phyloP scores from a whole-genome alignment of 805 yeast genomes.

The Kockiozyma suomiensis region DNA sequence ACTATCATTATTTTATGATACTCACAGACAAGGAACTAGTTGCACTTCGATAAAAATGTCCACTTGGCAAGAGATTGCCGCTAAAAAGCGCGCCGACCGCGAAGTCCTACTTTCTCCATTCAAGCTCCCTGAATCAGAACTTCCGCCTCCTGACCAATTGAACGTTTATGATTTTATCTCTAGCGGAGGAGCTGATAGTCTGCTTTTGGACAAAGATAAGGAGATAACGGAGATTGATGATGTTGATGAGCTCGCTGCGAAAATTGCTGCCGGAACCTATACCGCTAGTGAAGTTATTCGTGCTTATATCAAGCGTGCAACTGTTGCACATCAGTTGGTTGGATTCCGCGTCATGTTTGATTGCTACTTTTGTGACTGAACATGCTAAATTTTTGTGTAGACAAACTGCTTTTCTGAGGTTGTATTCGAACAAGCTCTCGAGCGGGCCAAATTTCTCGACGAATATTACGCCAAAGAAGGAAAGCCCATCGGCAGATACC shows the following conservation, averaged over 20 bases:
- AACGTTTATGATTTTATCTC: constrained; percentile 35
- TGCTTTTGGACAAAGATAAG: constrained; percentile 35
- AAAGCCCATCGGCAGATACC: constrained; percentile 62
- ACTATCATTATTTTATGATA: too few relatives aligned
- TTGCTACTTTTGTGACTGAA: too few relatives aligned
- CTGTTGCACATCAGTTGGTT: constrained; percentile 34
- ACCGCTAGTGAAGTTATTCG: constrained; percentile 51
- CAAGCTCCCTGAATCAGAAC: constrained; percentile 30
- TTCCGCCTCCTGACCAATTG: constrained; percentile 33
- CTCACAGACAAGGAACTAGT: background rate
- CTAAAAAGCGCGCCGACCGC: constrained; percentile 33
- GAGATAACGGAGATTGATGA: constrained; percentile 37
- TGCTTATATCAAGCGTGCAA: constrained; percentile 44
- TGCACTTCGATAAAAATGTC: constrained; percentile 10
- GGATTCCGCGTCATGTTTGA: background rate
- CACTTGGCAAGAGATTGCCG: constrained; percentile 35
- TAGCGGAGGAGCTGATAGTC: constrained; percentile 27
- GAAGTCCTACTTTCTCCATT: constrained; percentile 36
- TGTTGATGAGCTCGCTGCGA: constrained; percentile 28
- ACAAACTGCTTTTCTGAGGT: constrained; percentile 43
- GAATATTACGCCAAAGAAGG: constrained; percentile 51
- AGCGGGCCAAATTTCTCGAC: constrained; percentile 59
- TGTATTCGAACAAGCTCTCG: constrained; percentile 62
- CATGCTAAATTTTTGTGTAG: background rate
- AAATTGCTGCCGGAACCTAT: constrained; percentile 42